Percentiles rank a stretch among this genome's conserved stretches.
Evolutionary conservation across 2,329 filamentous ascomycete species (phyloP).

Genomic region (Neofusicoccum ribis): DNA sequence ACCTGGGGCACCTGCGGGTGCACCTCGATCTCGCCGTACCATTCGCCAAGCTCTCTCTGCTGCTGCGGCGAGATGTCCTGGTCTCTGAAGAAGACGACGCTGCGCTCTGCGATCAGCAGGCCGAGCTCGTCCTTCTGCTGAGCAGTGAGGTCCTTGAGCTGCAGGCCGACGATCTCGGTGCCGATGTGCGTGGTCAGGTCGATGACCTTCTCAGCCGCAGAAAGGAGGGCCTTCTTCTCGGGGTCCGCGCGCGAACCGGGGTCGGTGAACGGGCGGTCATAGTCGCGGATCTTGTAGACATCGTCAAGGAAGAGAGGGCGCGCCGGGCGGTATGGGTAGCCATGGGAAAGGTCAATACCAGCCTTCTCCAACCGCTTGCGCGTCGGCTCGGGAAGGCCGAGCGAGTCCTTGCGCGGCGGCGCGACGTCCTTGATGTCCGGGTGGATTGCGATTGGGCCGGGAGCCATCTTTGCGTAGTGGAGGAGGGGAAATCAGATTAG

Average conservation of each 20-base stretch:
- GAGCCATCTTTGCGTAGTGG: slow-evolving; percentile 48
- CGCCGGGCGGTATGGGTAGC: slow-evolving; percentile 70
- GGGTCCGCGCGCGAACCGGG: slow-evolving; percentile 65
- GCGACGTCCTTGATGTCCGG: slow-evolving; percentile 64
- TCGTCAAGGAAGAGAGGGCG: slow-evolving; percentile 70
- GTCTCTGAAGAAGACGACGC: slow-evolving; percentile 67
- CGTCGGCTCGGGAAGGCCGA: slow-evolving; percentile 61
- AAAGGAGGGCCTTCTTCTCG: slow-evolving; percentile 61
- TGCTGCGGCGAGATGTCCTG: slow-evolving; percentile 40
- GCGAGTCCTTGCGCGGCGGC: slow-evolving; percentile 62
- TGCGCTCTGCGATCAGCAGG: slow-evolving; percentile 62
- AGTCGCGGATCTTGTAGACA: slow-evolving; percentile 64
- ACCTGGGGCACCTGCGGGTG: slow-evolving; percentile 73
- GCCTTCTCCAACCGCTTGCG: slow-evolving; percentile 64
- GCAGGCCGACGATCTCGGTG: slow-evolving; percentile 64
- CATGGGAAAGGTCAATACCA: slow-evolving; percentile 67
- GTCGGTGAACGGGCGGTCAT: slow-evolving; percentile 58
- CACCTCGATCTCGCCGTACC: slow-evolving; percentile 66
- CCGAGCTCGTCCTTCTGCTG: slow-evolving; percentile 64
- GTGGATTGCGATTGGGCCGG: slow-evolving; percentile 54
- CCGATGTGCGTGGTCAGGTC: slow-evolving; percentile 63
- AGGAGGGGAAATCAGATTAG: not conserved
- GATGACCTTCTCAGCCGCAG: slow-evolving; percentile 63
- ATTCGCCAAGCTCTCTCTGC: slow-evolving; percentile 53
- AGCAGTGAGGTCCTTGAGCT: slow-evolving; percentile 61